Evolutionary conservation across 2,329 filamentous ascomycete species (phyloP).

Genomic region (Elsinoe arachidis): DNA sequence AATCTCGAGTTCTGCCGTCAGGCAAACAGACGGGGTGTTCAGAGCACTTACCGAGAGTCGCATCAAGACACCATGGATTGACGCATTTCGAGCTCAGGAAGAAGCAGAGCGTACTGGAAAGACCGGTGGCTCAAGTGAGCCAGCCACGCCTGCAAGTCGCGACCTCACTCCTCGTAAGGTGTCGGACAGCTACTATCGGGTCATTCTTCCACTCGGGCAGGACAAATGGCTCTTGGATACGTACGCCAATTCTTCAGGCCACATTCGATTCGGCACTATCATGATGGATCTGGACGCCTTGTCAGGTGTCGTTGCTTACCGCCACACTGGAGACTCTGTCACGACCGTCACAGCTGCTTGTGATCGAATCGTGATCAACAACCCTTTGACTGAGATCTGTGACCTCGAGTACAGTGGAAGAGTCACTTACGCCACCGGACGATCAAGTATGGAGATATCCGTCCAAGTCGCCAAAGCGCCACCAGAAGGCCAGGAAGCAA

Average conservation of each 20-base stretch:
- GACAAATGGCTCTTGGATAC: slow-evolving; percentile 71
- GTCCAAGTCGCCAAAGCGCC: slow-evolving; percentile 63
- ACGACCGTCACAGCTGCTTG: slow-evolving; percentile 57
- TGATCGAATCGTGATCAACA: slow-evolving; percentile 57
- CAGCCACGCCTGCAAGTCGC: slow-evolving; percentile 37
- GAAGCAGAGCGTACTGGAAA: slow-evolving; percentile 26
- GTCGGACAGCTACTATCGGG: slow-evolving; percentile 61
- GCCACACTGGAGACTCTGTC: slow-evolving; percentile 57
- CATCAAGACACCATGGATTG: slow-evolving; percentile 60
- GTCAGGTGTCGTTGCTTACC: slow-evolving; percentile 67
- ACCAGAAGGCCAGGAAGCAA: slow-evolving; percentile 45
- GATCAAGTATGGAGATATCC: slow-evolving; percentile 66
- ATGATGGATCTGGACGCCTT: slow-evolving; percentile 76
- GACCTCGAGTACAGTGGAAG: slow-evolving; percentile 65
- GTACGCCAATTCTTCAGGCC: slow-evolving; percentile 67
- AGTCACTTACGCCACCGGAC: slow-evolving; percentile 62
- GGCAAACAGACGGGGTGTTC: slow-evolving; percentile 51
- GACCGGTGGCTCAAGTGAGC: slow-evolving; percentile 25
- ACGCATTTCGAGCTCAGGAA: slow-evolving; percentile 51
- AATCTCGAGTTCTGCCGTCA: slow-evolving; percentile 11
- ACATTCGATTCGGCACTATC: slow-evolving; percentile 63
- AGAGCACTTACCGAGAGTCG: slow-evolving; percentile 50
- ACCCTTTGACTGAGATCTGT: slow-evolving; percentile 67
- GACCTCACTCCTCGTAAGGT: slow-evolving; percentile 59
- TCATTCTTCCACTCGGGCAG: slow-evolving; percentile 59